Evolutionary conservation across 345 rosid genomes (phyloP).

Genomic region (Eucalyptus marginata): DNA sequence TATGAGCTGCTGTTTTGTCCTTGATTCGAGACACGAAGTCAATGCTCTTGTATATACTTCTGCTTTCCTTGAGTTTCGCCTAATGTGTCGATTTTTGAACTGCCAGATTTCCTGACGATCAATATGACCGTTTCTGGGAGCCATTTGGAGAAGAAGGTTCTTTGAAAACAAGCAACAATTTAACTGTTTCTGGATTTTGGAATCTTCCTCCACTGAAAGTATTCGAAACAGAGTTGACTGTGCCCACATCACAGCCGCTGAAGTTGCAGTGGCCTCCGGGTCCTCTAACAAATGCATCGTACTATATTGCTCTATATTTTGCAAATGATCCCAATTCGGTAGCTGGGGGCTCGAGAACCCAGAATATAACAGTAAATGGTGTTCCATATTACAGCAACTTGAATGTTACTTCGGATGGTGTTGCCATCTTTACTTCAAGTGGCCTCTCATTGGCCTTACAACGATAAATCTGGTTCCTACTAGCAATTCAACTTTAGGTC

Average conservation of each 20-base stretch:
- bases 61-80: neutral
- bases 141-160: constrained; percentile 18
- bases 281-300: constrained; percentile 17
- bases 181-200: constrained; percentile 78
- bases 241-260: constrained; percentile 16
- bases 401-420: constrained; percentile 48
- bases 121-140: constrained; percentile 72
- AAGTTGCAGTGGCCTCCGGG: constrained; percentile 66
- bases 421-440: constrained; percentile 41
- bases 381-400: constrained; percentile 44
- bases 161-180: constrained; percentile 19
- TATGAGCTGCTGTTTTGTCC: neutral
- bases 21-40: neutral
- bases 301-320: constrained; percentile 79
- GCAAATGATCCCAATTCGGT: constrained; percentile 41
- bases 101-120: constrained; percentile 74
- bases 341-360: constrained; percentile 18
- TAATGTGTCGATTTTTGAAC: neutral
- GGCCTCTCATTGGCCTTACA: constrained; percentile 71
- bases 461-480: constrained; percentile 41
- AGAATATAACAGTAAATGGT: constrained; percentile 50
- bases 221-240: constrained; percentile 53
- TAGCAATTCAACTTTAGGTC: constrained; percentile 36
- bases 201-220: constrained; percentile 73
- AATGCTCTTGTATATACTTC: neutral